Evolutionary conservation across 164 flowering plant species (phyloP).

Genomic region (Malania oleifera): DNA sequence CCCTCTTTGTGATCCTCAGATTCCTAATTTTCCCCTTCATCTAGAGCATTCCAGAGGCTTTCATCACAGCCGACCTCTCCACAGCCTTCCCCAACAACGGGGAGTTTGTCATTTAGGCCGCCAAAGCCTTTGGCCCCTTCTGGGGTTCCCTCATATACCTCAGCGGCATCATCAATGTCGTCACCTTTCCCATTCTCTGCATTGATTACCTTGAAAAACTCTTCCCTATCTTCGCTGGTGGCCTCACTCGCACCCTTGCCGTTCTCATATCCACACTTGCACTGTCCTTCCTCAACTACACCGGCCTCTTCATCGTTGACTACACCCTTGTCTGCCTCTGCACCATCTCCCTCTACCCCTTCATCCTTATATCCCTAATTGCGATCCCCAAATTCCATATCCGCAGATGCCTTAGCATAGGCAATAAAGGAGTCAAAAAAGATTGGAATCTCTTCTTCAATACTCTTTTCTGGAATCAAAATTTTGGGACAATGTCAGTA

Average conservation of each 20-base stretch:
- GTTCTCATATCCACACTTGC: conserved; percentile 38
- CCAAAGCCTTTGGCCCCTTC: conserved; percentile 74
- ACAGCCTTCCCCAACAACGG: conserved; percentile 83
- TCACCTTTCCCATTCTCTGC: conserved; percentile 73
- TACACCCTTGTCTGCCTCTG: conserved; percentile 55
- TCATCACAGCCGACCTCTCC: conserved; percentile 83
- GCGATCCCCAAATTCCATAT: conserved; percentile 63
- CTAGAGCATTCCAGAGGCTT: conserved; percentile 87
- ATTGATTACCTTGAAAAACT: conserved; percentile 54
- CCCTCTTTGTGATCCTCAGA: conserved; percentile 66
- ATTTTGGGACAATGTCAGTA: conserved; percentile 92
- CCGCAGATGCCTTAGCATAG: conserved; percentile 48
- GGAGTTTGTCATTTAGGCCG: conserved; percentile 82
- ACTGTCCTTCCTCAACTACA: conserved; percentile 59
- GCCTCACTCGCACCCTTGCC: conserved; percentile 39
- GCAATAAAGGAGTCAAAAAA: conserved; percentile 40
- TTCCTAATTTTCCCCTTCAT: conserved; percentile 86
- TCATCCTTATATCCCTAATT: conserved; percentile 48
- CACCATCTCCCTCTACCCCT: conserved; percentile 57
- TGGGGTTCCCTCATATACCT: conserved; percentile 72
- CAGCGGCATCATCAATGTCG: conserved; percentile 72
- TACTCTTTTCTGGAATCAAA: conserved; percentile 87
- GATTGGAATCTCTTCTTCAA: conserved; percentile 78
- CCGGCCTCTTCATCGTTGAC: conserved; percentile 71
- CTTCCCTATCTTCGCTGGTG: conserved; percentile 41